Evolutionary conservation across 371 early-diverging fungal species (phyloP).

Genomic region (Smittium culicis): DNA sequence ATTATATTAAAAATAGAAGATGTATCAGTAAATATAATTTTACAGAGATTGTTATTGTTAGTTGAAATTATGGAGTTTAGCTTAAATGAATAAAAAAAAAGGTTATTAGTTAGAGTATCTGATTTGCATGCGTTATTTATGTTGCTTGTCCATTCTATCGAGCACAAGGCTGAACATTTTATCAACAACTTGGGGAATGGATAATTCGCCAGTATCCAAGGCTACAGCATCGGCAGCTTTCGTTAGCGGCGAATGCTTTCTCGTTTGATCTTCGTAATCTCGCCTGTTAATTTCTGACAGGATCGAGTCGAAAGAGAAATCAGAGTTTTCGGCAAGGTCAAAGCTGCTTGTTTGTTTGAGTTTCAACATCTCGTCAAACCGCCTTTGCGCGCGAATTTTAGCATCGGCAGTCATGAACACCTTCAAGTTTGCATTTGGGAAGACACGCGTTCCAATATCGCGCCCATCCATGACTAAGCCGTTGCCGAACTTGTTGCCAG

Average conservation of each 20-base stretch:
- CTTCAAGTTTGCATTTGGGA: constrained; percentile 83
- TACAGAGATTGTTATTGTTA: not conserved
- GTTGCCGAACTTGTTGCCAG: no score
- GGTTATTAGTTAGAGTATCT: no score
- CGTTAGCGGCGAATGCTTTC: constrained; percentile 61
- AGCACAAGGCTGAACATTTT: no score
- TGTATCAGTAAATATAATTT: no score
- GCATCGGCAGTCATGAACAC: constrained; percentile 68
- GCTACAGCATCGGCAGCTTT: constrained; percentile 69
- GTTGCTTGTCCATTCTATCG: no score
- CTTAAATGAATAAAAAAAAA: no score
- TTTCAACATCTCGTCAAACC: constrained; percentile 47
- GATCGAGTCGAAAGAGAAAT: constrained; percentile 37
- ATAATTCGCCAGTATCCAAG: constrained; percentile 61
- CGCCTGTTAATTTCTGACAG: constrained; percentile 46
- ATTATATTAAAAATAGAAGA: no score
- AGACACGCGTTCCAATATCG: constrained; percentile 79
- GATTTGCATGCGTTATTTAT: no score
- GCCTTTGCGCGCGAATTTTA: constrained; percentile 58
- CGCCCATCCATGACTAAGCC: constrained; percentile 90
- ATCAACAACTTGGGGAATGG: constrained; percentile 43
- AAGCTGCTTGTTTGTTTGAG: constrained; percentile 5
- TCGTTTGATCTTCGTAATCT: constrained; percentile 61
- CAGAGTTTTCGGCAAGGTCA: not conserved
- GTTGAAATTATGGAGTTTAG: no score